Conservation (phyloP, 805 yeast species). For the Candida germanica region DNA sequence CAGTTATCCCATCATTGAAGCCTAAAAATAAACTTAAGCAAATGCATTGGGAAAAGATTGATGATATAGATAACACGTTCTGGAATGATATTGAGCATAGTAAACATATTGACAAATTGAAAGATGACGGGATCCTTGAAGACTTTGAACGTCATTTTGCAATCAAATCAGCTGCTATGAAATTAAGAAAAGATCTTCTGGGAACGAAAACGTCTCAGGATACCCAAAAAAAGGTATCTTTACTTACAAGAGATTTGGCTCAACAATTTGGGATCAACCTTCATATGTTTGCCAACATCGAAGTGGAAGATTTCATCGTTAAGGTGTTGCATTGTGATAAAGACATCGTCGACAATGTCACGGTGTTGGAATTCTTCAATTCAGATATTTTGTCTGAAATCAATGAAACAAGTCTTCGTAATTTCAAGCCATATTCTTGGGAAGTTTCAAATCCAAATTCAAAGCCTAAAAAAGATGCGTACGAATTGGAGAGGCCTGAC, state of each 20-base stretch:
- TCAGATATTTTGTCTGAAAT: slow-evolving; percentile 74
- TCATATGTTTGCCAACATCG: slow-evolving; percentile 63
- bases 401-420: slow-evolving; percentile 65
- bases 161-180: slow-evolving; percentile 58
- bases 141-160: slow-evolving; percentile 87
- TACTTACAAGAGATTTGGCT: slow-evolving; percentile 78
- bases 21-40: slow-evolving; percentile 84
- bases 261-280: slow-evolving; percentile 95
- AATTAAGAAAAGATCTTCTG: slow-evolving; percentile 29
- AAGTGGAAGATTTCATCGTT: slow-evolving; percentile 65
- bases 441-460: slow-evolving; percentile 54
- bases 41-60: slow-evolving; percentile 95
- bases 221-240: slow-evolving; percentile 51
- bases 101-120: slow-evolving; percentile 57
- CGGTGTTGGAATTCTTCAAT: slow-evolving; percentile 80
- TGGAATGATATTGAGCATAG: slow-evolving; percentile 72
- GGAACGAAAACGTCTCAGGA: slow-evolving; percentile 4
- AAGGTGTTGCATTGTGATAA: slow-evolving; percentile 74
- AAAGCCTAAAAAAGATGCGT: slow-evolving; percentile 60
- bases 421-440: slow-evolving; percentile 75
- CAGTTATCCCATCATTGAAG: slow-evolving; percentile 25
- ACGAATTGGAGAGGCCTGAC: slow-evolving; percentile 83
- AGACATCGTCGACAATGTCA: slow-evolving; percentile 64
- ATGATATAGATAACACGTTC: slow-evolving; percentile 77
- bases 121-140: slow-evolving; percentile 73